phyloP scores from a whole-genome alignment of 208 protist species.

The Angomonas ambiguus region DNA sequence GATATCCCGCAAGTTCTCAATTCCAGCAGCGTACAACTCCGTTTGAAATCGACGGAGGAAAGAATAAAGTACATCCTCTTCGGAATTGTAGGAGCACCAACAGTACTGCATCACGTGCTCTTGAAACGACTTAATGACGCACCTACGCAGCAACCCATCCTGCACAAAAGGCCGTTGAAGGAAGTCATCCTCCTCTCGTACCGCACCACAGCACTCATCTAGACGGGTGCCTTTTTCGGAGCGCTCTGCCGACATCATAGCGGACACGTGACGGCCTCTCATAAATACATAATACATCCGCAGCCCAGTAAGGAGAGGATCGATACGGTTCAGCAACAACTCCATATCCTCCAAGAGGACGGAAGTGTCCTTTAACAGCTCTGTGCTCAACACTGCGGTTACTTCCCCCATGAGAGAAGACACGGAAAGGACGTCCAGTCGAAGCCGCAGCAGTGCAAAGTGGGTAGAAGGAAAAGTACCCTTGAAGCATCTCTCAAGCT shows the following conservation, averaged over 20 bases:
- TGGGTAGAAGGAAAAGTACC: constrained; percentile 45
- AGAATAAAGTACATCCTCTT: constrained; percentile 25
- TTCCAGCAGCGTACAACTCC: constrained; percentile 54
- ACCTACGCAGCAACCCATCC: constrained; percentile 50
- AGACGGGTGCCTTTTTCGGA: constrained; percentile 11
- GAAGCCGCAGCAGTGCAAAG: constrained; percentile 35
- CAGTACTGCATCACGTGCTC: constrained; percentile 56
- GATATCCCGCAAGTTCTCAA: constrained; percentile 35
- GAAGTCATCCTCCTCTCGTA: constrained; percentile 43
- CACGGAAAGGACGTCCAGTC: constrained; percentile 44
- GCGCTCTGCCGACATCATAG: constrained; percentile 19
- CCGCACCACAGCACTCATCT: constrained; percentile 59
- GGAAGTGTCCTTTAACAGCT: constrained; percentile 38
- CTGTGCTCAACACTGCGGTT: constrained; percentile 21
- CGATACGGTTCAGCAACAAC: constrained; percentile 39
- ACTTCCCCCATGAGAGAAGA: constrained; percentile 24
- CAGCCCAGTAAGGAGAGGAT: constrained; percentile 57
- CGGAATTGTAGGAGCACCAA: constrained; percentile 17
- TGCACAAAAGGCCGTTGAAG: constrained; percentile 53
- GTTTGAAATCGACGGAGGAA: constrained; percentile 48
- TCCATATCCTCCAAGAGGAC: constrained; percentile 52
- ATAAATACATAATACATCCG: constrained; percentile 66
- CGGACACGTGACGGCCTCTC: constrained; percentile 38
- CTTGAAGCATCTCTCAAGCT: constrained; percentile 29
- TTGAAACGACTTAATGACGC: constrained; percentile 63